phyloP scores from a whole-genome alignment of 768 basidiomycete species.

The Neoboletus magnificus region DNA sequence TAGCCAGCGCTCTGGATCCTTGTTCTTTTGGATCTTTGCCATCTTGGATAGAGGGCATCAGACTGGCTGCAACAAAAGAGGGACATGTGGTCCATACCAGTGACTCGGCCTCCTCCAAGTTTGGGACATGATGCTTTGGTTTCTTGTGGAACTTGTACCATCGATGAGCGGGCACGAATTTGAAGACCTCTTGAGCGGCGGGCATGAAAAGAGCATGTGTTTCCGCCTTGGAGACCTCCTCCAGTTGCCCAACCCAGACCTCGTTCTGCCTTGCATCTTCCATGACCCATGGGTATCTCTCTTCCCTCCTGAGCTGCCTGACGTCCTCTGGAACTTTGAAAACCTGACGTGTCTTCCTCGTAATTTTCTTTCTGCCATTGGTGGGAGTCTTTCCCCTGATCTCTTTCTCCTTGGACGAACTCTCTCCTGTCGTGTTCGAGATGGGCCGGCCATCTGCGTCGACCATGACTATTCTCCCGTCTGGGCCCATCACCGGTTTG shows the following conservation, averaged over 20 bases:
- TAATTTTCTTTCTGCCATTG: constrained; percentile 67
- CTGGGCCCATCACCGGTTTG: constrained; percentile 74
- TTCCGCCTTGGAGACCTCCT: constrained; percentile 67
- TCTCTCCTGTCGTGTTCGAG: constrained; percentile 33
- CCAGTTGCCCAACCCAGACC: constrained; percentile 78
- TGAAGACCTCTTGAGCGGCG: constrained; percentile 75
- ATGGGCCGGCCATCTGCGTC: constrained; percentile 76
- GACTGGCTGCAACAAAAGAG: not conserved
- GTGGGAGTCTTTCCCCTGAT: constrained; percentile 42
- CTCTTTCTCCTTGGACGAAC: constrained; percentile 30
- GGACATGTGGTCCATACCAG: constrained; percentile 42
- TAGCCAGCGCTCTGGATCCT: constrained; percentile 70
- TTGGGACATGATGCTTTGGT: constrained; percentile 68
- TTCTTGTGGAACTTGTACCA: constrained; percentile 95
- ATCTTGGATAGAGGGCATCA: constrained; percentile 15
- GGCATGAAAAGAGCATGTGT: constrained; percentile 85
- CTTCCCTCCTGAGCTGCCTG: constrained; percentile 77
- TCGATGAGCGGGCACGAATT: constrained; percentile 82
- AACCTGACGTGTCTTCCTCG: constrained; percentile 82
- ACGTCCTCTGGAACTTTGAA: constrained; percentile 77
- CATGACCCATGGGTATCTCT: constrained; percentile 89
- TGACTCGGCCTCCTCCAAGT: constrained; percentile 64
- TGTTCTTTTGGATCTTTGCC: constrained; percentile 61
- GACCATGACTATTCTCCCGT: constrained; percentile 78
- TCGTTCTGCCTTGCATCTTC: constrained; percentile 74